Evolutionary conservation across 495 filamentous ascomycete species (phyloP).

Genomic region (Aspergillus wentii): DNA sequence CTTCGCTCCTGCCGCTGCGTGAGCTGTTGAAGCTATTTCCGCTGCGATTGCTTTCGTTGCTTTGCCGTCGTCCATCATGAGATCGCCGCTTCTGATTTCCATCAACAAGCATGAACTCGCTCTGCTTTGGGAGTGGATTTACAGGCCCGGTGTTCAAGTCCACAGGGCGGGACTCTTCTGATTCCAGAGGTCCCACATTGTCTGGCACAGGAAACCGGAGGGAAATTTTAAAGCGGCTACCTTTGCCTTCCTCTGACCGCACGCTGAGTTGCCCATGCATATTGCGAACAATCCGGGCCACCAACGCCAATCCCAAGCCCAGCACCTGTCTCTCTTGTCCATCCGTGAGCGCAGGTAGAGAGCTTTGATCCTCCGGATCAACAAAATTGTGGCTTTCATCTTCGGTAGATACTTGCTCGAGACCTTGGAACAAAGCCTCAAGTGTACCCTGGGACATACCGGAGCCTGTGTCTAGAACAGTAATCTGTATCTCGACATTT

Average conservation of each 20-base stretch:
- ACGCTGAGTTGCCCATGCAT: constrained; percentile 84
- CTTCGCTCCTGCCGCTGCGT: constrained; percentile 60
- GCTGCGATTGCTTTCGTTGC: constrained; percentile 50
- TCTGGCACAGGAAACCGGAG: constrained; percentile 23
- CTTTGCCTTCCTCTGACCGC: constrained; percentile 78
- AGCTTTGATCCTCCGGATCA: constrained; percentile 4
- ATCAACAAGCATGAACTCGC: constrained; percentile 29
- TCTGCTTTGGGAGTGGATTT: background rate
- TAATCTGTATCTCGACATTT: constrained; percentile 63
- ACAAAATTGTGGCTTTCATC: constrained; percentile 26
- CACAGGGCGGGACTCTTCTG: background rate
- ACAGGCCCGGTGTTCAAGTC: background rate
- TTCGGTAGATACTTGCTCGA: constrained; percentile 77
- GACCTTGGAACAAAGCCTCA: constrained; percentile 74
- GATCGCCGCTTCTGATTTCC: background rate
- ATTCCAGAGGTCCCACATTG: constrained; percentile 3
- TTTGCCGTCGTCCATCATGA: constrained; percentile 20
- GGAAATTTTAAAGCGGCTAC: constrained; percentile 64
- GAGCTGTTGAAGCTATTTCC: constrained; percentile 44
- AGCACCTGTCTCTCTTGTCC: constrained; percentile 38
- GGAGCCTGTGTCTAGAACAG: constrained; percentile 71
- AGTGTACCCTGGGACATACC: constrained; percentile 72
- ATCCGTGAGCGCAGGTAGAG: background rate
- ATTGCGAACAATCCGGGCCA: constrained; percentile 75
- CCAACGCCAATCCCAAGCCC: constrained; percentile 78